Base-by-base conservation (phyloP, 495 filamentous ascomycete species). In the Aspergillus nidulans region DNA sequence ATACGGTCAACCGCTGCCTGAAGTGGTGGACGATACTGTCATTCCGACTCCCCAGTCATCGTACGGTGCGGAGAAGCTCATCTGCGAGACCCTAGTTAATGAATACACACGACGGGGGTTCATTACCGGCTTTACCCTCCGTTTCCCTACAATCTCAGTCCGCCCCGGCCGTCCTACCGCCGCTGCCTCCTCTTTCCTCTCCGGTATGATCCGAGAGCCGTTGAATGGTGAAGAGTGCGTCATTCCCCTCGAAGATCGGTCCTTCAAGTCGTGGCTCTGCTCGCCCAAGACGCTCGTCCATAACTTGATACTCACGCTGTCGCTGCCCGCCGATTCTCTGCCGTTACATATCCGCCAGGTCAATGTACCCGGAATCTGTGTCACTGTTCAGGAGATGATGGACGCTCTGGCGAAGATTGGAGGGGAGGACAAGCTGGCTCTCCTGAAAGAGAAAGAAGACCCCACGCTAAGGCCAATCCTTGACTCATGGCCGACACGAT, bases 1-100 rank as follows among this genome's bases (percentile, higher is more conserved):
- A 38, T 85, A 82, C 57, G 82, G 82, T 2, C 77, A 71, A 21
- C 77, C 77, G 1, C 64, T 79, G 3, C 77, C 78, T 1, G 69
- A 76, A 19, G 58, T 77, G 10, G 75, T 81, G 18, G 74, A 73
- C 20, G 82, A 84, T 53, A 69, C 58, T 52, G 81, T 84, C 5
- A 67, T 80, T 32, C 84, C 87, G 7, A 87, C 83, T 1, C 88
- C 88, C 2, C 73, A 85, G 63, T 80, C 81, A 28, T 85, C 82
- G 18, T 90, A 90, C 61, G 88, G 88, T 48, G 80, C 85, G 41
- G 83, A 89, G 70, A 90, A 91, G 67, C 68, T 90, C 56, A 81
- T 89, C 59, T 83, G 79, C 63, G 88, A 91, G 71, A 76, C 78
- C 2, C 75, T 88, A 20, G 69, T 91, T 55, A 90, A 88, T 64